A percentile compares a stretch with the other conserved stretches of the same genome.
Conservation (phyloP, 2,329 filamentous ascomycete species). For the Arachnomyces sp. region DNA sequence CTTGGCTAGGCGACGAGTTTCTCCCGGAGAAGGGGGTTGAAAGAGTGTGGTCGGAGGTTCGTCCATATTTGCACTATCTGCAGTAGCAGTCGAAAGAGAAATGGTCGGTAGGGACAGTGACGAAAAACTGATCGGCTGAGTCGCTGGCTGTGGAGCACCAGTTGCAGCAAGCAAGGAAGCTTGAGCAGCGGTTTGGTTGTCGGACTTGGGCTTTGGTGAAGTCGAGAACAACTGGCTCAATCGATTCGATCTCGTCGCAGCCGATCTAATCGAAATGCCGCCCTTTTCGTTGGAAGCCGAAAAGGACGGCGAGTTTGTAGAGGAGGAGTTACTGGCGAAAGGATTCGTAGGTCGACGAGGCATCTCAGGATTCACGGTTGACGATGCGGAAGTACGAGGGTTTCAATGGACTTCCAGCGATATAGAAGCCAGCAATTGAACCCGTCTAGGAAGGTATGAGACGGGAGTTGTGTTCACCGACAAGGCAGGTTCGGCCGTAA, state of each 20-base stretch:
- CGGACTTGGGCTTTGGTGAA: conserved; percentile 66
- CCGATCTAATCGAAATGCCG: conserved; percentile 40
- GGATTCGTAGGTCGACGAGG: conserved; percentile 56
- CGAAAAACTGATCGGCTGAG: conserved; percentile 61
- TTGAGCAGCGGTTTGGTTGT: conserved; percentile 38
- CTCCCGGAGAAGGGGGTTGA: conserved; percentile 76
- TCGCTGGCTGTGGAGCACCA: conserved; percentile 36
- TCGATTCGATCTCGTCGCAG: conserved; percentile 60
- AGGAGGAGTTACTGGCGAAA: conserved; percentile 47
- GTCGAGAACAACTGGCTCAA: conserved; percentile 77
- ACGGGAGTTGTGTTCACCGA: neutral
- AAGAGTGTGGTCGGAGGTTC: conserved; percentile 73
- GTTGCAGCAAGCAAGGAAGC: conserved; percentile 61
- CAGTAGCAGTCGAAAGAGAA: conserved; percentile 78
- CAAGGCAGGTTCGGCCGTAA: no score
- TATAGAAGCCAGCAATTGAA: no score
- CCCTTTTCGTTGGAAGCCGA: conserved; percentile 49
- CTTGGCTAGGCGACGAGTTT: conserved; percentile 66
- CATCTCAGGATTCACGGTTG: conserved; percentile 41
- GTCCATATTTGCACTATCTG: conserved; percentile 66
- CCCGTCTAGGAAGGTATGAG: no score
- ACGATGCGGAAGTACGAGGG: no score
- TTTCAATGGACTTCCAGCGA: neutral
- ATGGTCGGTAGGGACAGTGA: conserved; percentile 80
- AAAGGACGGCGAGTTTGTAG: conserved; percentile 41